A percentile compares a stretch with the other conserved stretches of the same genome.
Conservation (phyloP, 2,329 filamentous ascomycete species). For the Penicillium sp. region DNA sequence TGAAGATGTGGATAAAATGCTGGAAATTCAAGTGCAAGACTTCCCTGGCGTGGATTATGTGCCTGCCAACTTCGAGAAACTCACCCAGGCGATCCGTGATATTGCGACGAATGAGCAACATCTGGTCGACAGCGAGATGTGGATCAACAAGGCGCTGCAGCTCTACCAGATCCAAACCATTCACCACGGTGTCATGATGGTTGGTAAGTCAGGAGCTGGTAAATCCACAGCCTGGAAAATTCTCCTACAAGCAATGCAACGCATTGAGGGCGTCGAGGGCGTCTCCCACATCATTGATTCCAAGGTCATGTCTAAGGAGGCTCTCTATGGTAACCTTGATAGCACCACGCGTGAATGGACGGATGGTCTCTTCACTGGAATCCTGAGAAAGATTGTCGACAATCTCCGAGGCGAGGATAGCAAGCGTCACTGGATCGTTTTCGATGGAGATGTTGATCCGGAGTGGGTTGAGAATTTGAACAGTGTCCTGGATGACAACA, state of each 20-base stretch:
- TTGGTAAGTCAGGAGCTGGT: conserved; percentile 93
- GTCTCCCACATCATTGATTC: conserved; percentile 97
- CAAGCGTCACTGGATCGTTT: conserved; percentile 98
- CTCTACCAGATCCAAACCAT: conserved; percentile 97
- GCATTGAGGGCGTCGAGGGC: conserved; percentile 86
- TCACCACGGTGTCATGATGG: conserved; percentile 99
- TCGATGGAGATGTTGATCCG: conserved; percentile 97
- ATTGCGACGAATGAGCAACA: conserved; percentile 75
- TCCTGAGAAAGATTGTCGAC: conserved; percentile 95
- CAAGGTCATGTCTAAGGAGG: conserved; percentile 99
- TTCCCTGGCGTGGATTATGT: conserved; percentile 94
- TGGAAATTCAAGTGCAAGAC: conserved; percentile 72
- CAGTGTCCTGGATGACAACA: conserved; percentile 98
- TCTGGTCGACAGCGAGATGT: conserved; percentile 84
- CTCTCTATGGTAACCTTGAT: conserved; percentile 90
- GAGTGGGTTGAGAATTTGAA: conserved; percentile 99
- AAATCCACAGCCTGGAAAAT: conserved; percentile 96
- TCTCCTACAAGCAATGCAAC: conserved; percentile 82
- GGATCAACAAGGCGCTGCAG: conserved; percentile 97
- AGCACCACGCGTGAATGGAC: conserved; percentile 98
- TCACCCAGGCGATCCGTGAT: conserved; percentile 75
- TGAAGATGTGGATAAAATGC: conserved; percentile 84
- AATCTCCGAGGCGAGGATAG: conserved; percentile 95
- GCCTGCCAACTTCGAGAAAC: conserved; percentile 74
- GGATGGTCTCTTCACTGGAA: conserved; percentile 95